Conservation (phyloP, 768 basidiomycete species). For the Lentinus brumalis region DNA sequence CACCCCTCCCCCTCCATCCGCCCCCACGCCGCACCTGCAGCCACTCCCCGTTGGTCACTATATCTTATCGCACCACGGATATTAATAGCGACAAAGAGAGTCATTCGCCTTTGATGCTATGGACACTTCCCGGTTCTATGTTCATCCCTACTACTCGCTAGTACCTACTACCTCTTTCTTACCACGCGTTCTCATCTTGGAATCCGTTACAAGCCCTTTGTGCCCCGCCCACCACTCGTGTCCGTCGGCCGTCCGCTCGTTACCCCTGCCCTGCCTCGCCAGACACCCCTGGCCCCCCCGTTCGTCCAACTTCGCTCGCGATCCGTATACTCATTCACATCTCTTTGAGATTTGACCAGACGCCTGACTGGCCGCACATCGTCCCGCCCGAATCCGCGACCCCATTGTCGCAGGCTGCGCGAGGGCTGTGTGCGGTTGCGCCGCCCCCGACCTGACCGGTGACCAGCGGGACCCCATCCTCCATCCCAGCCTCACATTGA, state of each 20-base stretch:
- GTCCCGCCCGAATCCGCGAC: too few species aligned
- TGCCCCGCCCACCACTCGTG: background rate
- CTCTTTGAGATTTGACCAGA: background rate
- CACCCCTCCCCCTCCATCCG: background rate
- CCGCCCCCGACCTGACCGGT: too few species aligned
- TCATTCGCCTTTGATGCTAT: conserved; percentile 7
- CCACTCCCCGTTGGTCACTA: conserved; percentile 12
- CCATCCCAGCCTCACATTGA: too few species aligned
- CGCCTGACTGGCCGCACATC: too few species aligned
- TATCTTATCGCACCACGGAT: conserved; percentile 23
- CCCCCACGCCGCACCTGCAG: too few species aligned
- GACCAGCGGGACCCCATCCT: too few species aligned
- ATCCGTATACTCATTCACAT: background rate
- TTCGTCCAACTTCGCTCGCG: background rate
- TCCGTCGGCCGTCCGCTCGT: conserved; percentile 11
- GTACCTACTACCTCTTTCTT: background rate
- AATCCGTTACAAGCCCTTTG: background rate
- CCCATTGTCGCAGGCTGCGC: too few species aligned
- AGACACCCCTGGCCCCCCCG: background rate
- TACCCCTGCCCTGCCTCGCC: background rate
- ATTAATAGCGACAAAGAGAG: conserved; percentile 18
- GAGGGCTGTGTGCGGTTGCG: too few species aligned
- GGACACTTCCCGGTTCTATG: conserved; percentile 3
- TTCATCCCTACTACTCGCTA: conserved; percentile 2
- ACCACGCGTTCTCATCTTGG: background rate